Percentiles rank a stretch among this genome's conserved stretches.
These are phyloP conservation scores for Aspergillus carlsbadensis DNA, from an alignment of 495 filamentous ascomycete genomes.

Conservation along the genomic window DNA sequence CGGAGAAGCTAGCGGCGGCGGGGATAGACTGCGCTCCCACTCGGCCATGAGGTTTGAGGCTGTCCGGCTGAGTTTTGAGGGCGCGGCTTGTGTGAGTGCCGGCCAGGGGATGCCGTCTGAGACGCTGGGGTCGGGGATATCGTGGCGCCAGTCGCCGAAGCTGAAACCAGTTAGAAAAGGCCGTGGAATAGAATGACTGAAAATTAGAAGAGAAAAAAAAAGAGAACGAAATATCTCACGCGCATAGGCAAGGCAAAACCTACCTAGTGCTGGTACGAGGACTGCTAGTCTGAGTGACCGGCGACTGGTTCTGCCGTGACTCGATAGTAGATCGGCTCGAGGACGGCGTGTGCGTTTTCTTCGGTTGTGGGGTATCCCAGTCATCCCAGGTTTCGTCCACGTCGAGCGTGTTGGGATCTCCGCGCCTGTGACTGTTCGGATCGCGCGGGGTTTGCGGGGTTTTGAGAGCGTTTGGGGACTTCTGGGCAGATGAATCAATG, in stretches of 20 bases:
- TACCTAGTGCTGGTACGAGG: constrained; percentile 56
- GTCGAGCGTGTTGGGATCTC: constrained; percentile 39
- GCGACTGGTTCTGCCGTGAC: constrained; percentile 46
- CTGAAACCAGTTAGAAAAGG: constrained; percentile 22
- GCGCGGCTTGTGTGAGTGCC: constrained; percentile 60
- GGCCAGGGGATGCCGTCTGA: constrained; percentile 67
- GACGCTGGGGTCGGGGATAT: constrained; percentile 35
- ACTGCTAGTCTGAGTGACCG: constrained; percentile 46
- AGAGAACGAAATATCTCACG: constrained; percentile 16
- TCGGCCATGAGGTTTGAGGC: constrained; percentile 74
- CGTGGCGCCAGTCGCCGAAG: constrained; percentile 45
- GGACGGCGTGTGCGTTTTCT: constrained; percentile 45
- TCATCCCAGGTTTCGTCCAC: constrained; percentile 72
- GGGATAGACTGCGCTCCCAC: constrained; percentile 61
- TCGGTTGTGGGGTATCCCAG: constrained; percentile 62
- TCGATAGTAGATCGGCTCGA: constrained; percentile 47
- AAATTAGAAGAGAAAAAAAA: constrained; percentile 1
- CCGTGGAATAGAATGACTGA: background rate
- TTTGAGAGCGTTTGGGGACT: constrained; percentile 36
- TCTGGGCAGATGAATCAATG: constrained; percentile 52
- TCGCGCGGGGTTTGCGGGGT: constrained; percentile 32
- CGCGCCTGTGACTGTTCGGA: constrained; percentile 29
- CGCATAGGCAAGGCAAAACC: constrained; percentile 19
- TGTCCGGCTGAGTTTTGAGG: constrained; percentile 66
- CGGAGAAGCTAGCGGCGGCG: constrained; percentile 28